Conservation (phyloP, 1,139 yeast genomes). For the Geotrichum klebahnii region DNA sequence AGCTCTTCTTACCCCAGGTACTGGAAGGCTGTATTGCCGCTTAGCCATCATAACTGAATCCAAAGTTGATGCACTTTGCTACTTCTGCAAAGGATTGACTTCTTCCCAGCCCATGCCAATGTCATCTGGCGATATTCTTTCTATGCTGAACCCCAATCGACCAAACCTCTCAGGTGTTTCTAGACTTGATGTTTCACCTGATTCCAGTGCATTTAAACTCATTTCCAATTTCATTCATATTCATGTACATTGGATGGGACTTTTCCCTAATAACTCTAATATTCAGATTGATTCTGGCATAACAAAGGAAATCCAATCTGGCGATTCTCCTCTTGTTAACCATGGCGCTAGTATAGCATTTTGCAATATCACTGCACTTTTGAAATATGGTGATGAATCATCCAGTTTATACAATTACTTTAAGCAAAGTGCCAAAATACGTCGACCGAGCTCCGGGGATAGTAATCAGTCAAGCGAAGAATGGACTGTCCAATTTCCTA, state of each 20-base stretch:
- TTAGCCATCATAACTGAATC: constrained; percentile 32
- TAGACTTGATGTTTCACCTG: neutral
- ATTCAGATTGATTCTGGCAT: too few relatives aligned
- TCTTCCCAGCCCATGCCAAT: constrained; percentile 29
- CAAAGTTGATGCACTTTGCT: constrained; percentile 34
- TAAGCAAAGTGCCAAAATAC: neutral
- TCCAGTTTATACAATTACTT: constrained; percentile 20
- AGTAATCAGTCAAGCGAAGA: neutral
- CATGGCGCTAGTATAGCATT: constrained; percentile 31
- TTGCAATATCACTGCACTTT: constrained; percentile 32
- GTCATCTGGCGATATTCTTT: neutral
- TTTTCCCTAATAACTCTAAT: too few relatives aligned
- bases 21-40: constrained; percentile 37
- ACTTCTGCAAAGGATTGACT: constrained; percentile 34
- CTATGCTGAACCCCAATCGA: neutral
- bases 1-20: constrained; percentile 33
- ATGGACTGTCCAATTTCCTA: neutral
- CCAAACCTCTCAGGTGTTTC: neutral
- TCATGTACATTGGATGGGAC: constrained; percentile 2
- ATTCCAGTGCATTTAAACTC: neutral
- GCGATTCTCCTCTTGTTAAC: neutral
- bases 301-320: too few relatives aligned
- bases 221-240: neutral
- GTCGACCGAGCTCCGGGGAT: neutral
- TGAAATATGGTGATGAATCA: constrained; percentile 29